Percentiles rank a stretch among this genome's conserved stretches.
These are phyloP conservation scores for Tricholoma saponaceum DNA, from an alignment of 768 basidiomycete genomes.

Conservation along the genomic window DNA sequence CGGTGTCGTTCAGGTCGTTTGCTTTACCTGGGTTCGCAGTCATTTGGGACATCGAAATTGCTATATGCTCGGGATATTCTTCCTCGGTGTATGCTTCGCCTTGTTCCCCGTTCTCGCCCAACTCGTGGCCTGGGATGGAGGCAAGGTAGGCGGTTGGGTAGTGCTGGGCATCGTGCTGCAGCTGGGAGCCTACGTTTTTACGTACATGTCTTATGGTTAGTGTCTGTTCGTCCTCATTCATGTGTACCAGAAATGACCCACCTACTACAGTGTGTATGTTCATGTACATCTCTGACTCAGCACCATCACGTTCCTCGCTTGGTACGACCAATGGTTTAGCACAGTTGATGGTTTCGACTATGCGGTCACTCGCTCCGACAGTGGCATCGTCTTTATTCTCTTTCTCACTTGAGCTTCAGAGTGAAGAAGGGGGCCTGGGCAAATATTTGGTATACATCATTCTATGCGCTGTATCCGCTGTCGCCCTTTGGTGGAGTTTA, in stretches of 20 bases:
- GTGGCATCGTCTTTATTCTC: constrained; percentile 55
- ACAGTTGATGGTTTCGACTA: constrained; percentile 26
- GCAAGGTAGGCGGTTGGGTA: constrained; percentile 30
- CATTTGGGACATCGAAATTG: constrained; percentile 45
- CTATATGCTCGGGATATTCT: constrained; percentile 41
- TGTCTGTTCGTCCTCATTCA: no score
- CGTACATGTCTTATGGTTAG: constrained; percentile 13
- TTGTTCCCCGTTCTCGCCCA: constrained; percentile 48
- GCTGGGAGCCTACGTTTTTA: constrained; percentile 16
- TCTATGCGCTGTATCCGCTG: constrained; percentile 8
- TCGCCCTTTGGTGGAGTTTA: constrained; percentile 4
- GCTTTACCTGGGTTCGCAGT: constrained; percentile 46
- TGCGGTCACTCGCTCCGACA: constrained; percentile 42
- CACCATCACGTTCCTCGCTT: constrained; percentile 49
- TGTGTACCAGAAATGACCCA: no score
- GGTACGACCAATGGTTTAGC: constrained; percentile 58
- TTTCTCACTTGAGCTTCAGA: constrained; percentile 36
- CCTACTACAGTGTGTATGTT: constrained; percentile 34
- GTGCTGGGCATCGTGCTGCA: constrained; percentile 42
- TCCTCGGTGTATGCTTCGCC: constrained; percentile 37
- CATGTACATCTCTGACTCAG: constrained; percentile 51
- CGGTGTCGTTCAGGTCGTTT: constrained; percentile 50
- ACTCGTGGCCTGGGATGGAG: constrained; percentile 31
- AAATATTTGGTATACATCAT: constrained; percentile 41
- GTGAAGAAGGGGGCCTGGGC: constrained; percentile 28